A percentile compares a stretch with the other conserved stretches of the same genome.
Evolutionary conservation across 805 yeast species (phyloP).

Genomic region (Yamadazyma nakazawae): DNA sequence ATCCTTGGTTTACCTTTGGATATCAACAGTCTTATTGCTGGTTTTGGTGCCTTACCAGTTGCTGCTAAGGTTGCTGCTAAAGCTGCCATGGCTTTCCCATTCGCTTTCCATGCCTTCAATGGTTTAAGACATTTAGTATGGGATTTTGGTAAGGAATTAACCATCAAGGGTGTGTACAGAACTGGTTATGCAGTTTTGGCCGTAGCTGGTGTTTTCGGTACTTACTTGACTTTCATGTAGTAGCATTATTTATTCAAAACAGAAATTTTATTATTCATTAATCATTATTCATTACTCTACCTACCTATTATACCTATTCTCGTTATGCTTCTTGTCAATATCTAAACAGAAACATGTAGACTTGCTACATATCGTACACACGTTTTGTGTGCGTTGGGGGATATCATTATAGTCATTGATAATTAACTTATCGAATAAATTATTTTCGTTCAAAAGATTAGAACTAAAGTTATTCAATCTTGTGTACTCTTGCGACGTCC

Average conservation of each 20-base stretch:
- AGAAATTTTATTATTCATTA: constrained; percentile 2
- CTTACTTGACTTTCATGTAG: constrained; percentile 50
- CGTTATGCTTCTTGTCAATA: constrained; percentile 21
- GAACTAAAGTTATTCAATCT: constrained; percentile 8
- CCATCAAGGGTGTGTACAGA: constrained; percentile 83
- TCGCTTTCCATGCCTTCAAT: constrained; percentile 80
- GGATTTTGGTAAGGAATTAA: constrained; percentile 83
- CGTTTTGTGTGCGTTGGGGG: constrained; percentile 24
- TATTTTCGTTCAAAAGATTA: constrained; percentile 14
- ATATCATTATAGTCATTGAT: constrained; percentile 10
- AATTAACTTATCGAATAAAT: constrained; percentile 16
- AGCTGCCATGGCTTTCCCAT: constrained; percentile 72
- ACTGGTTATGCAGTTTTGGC: constrained; percentile 87
- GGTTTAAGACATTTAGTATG: constrained; percentile 92
- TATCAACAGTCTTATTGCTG: constrained; percentile 48
- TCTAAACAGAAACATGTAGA: constrained; percentile 42
- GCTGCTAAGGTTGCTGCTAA: constrained; percentile 61
- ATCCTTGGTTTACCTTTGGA: constrained; percentile 55
- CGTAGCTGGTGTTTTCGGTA: constrained; percentile 53
- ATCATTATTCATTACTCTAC: constrained; percentile 3
- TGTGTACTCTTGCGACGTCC: neutral
- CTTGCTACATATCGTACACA: constrained; percentile 31
- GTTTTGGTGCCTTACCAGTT: constrained; percentile 62
- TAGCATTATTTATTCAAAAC: constrained; percentile 6
- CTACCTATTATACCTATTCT: neutral